Conservation (phyloP, 768 basidiomycete species). For the Tylopilus cervinicoccineus region DNA sequence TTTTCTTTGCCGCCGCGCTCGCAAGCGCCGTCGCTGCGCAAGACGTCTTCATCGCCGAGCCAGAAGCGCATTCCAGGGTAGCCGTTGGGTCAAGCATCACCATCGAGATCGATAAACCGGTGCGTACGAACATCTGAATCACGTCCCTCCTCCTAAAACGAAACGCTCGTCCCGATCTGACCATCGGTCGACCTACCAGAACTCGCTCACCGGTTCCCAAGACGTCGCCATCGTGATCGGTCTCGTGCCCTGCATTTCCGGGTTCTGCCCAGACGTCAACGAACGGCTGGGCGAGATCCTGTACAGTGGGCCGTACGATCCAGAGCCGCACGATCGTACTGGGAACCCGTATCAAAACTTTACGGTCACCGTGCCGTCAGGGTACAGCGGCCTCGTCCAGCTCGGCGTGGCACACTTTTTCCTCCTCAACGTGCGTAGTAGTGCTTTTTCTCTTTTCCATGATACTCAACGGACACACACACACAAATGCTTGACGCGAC, state of each 20-base stretch:
- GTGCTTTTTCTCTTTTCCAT: background rate
- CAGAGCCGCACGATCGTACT: background rate
- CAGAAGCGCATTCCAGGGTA: slow-evolving; percentile 31
- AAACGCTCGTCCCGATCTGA: background rate
- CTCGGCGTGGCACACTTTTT: slow-evolving; percentile 6
- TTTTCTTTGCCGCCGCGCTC: slow-evolving; percentile 4
- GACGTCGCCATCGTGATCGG: slow-evolving; percentile 9
- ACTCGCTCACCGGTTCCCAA: background rate
- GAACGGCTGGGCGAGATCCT: slow-evolving; percentile 1
- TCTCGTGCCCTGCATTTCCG: background rate
- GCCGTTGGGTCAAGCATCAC: slow-evolving; percentile 33
- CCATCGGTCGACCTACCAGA: background rate
- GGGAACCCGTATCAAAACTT: slow-evolving; percentile 2
- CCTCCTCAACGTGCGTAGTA: slow-evolving; percentile 5
- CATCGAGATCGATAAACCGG: slow-evolving; percentile 41
- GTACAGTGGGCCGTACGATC: background rate
- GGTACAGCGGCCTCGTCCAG: background rate
- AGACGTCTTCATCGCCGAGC: slow-evolving; percentile 24
- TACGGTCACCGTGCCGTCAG: slow-evolving; percentile 5
- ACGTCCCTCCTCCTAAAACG: background rate
- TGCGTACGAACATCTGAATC: slow-evolving; percentile 19
- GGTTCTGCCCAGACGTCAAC: slow-evolving; percentile 1
- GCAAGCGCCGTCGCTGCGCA: slow-evolving; percentile 35
- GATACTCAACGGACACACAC: no score
- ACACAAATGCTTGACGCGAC: no score